Base-by-base conservation (phyloP, 352 stramenopile species). In the Globisporangium echinulatum region DNA sequence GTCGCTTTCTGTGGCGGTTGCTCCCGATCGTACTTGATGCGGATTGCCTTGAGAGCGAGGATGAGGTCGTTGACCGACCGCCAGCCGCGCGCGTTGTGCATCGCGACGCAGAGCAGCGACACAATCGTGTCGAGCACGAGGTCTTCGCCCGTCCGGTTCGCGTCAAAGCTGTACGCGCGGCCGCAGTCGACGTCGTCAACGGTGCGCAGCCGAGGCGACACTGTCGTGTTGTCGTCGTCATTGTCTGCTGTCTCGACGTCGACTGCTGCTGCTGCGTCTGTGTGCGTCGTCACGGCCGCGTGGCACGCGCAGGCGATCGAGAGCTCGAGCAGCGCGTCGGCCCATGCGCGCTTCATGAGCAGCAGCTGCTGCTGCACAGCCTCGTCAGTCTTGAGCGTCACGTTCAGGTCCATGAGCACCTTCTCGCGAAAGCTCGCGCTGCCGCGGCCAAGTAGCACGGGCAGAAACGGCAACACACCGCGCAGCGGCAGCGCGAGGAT, bases 351-450 rank as follows among this genome's bases (percentile, higher is more conserved):
- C 53, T 90, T 88, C 69, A 90, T 87, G 36, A 72, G 54, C 3
- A 95, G 57, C 37, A 95, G 53, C n/a, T 90, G 76, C 40, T 90
- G 79, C 49, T 92, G 80, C n/a, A 77, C 57, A 0, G 70, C 54
- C 53, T 86, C 72, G 36, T 92, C 79, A 0, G 80, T 95, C 61
- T 95, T 95, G 10, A 95, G 69, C 66, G 83, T 85, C 13, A 95
- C 80, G 53, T 88, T 93, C 48, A 95, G 82, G n/a, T 93, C 84
- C 82, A 95, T 92, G 9, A 95, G 67, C 8, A 92, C 75, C 44
- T 88, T 87, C 54, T 95, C 85, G 2, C 85, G 78, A 54, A 84
- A 79, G 37, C 66, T 61, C 0, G 69, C 54, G 1, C 75, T 84
- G n/a, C 75, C 79, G 37, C 73, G 73, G 2, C 69, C 68, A 7